Percentiles rank a stretch among this genome's conserved stretches.
Conservation (phyloP, 2,329 filamentous ascomycete species). For the Cercospora nicotianae region DNA sequence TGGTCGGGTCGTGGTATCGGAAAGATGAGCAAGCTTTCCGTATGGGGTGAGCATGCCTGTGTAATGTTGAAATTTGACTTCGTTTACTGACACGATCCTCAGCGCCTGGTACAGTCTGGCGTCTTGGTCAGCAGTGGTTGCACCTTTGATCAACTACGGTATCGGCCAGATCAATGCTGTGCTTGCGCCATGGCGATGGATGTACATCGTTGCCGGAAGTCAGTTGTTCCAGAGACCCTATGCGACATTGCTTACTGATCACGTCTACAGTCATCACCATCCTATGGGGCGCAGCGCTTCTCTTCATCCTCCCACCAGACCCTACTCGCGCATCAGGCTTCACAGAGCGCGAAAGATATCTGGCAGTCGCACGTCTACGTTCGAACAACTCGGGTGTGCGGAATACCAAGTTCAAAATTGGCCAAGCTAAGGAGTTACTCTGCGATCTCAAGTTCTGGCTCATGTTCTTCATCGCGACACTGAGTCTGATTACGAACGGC, state of each 20-base stretch:
- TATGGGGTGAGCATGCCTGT: conserved; percentile 19
- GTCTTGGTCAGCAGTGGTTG: conserved; percentile 49
- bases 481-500: conserved; percentile 49
- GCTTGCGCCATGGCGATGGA: conserved; percentile 42
- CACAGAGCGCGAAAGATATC: conserved; percentile 37
- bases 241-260: background rate
- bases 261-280: conserved; percentile 40
- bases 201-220: conserved; percentile 7
- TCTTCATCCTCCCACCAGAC: conserved; percentile 45
- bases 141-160: conserved; percentile 52
- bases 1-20: conserved; percentile 41
- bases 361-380: conserved; percentile 33
- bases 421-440: conserved; percentile 44
- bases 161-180: conserved; percentile 47
- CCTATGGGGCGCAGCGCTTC: conserved; percentile 43
- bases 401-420: conserved; percentile 49
- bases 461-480: conserved; percentile 43
- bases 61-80: background rate
- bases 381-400: conserved; percentile 37
- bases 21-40: conserved; percentile 35
- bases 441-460: conserved; percentile 44
- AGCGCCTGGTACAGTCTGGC: conserved; percentile 41
- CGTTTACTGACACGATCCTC: background rate
- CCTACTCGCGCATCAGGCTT: conserved; percentile 47
- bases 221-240: background rate